phyloP scores from a whole-genome alignment of 306 rosid genomes.

The Cyamopsis tetragonoloba region DNA sequence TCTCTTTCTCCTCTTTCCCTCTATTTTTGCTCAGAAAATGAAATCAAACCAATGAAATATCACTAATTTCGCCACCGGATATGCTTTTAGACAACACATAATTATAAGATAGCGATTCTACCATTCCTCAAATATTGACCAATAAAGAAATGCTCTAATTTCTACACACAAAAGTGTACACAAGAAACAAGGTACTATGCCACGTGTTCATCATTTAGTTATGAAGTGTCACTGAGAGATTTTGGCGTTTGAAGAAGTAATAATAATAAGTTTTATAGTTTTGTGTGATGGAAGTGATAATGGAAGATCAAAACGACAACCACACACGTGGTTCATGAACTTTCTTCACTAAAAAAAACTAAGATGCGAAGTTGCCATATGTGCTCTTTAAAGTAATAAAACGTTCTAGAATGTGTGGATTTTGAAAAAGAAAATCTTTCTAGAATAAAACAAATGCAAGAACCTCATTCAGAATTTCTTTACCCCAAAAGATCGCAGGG shows the following conservation, averaged over 20 bases:
- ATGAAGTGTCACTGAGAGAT: constrained; percentile 26
- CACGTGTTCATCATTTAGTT: constrained; percentile 31
- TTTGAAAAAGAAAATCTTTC: not conserved
- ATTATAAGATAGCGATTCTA: not conserved
- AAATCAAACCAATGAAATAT: constrained; percentile 24
- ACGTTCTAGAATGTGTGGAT: not conserved
- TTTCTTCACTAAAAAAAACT: not conserved
- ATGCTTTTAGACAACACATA: constrained; percentile 13
- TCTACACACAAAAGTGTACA: constrained; percentile 6
- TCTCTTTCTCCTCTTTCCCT: not conserved
- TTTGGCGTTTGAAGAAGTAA: constrained; percentile 25
- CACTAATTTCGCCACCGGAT: constrained; percentile 2
- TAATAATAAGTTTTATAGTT: not conserved
- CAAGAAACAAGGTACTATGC: not conserved
- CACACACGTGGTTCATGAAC: constrained; percentile 46
- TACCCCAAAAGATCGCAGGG: not conserved
- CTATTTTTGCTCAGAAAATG: not conserved
- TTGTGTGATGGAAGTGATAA: not conserved
- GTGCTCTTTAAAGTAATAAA: constrained; percentile 6
- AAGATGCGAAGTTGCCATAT: constrained; percentile 1
- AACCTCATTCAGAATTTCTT: not conserved
- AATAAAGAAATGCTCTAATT: constrained; percentile 11
- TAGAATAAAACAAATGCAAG: not conserved
- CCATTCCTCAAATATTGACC: constrained; percentile 29
- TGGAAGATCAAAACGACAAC: constrained; percentile 26